A percentile compares a stretch with the other conserved stretches of the same genome.
phyloP scores from a whole-genome alignment of 1,284 basidiomycete genomes.

The Rhodofomes roseus region DNA sequence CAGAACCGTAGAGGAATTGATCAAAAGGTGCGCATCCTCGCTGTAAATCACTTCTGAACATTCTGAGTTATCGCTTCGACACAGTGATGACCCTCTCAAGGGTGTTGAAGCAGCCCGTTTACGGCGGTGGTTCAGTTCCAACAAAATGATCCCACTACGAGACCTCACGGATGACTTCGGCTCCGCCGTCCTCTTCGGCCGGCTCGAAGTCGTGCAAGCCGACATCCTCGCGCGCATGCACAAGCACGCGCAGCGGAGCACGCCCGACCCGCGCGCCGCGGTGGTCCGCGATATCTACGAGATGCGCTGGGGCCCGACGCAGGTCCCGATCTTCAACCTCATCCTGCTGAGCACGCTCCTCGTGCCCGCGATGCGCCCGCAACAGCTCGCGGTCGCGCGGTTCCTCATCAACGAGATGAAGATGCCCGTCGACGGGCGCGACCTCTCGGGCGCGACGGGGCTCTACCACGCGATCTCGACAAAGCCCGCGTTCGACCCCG shows the following conservation, averaged over 20 bases:
- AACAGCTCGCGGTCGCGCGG: constrained; percentile 29
- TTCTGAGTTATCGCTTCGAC: not conserved
- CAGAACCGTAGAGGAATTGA: not conserved
- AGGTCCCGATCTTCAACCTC: constrained; percentile 10
- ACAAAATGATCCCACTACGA: not conserved
- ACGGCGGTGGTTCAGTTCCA: not conserved
- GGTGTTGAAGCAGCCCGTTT: not conserved
- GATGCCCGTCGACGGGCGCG: constrained; percentile 35
- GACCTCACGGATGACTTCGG: not conserved
- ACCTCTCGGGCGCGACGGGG: constrained; percentile 38
- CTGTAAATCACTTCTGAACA: not conserved
- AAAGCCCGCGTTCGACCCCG: constrained; percentile 37
- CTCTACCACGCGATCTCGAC: constrained; percentile 39
- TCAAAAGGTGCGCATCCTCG: not conserved
- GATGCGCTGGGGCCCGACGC: constrained; percentile 23
- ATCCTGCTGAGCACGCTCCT: not conserved
- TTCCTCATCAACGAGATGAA: constrained; percentile 32
- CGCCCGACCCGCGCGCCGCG: not conserved
- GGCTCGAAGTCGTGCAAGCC: not conserved
- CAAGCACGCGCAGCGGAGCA: not conserved
- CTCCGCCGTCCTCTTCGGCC: not conserved
- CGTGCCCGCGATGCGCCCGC: constrained; percentile 5
- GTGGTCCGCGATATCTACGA: constrained; percentile 16
- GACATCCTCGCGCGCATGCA: not conserved
- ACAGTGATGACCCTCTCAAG: not conserved